A percentile compares a stretch with the other conserved stretches of the same genome.
These are phyloP conservation scores for Botrytis deweyae DNA, from an alignment of 2,329 filamentous ascomycete genomes.

Conservation along the genomic window DNA sequence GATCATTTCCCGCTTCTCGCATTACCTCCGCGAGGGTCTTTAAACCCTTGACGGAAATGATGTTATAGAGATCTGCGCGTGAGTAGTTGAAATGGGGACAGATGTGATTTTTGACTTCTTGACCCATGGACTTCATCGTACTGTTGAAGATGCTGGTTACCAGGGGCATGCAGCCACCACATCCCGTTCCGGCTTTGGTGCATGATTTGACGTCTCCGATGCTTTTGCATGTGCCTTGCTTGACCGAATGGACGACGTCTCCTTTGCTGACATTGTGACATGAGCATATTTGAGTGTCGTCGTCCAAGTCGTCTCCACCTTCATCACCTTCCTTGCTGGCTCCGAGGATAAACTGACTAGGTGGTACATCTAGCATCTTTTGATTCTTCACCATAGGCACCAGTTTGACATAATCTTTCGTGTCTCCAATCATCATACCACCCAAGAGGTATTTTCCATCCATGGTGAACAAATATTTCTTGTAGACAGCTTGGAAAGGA, in stretches of 20 bases:
- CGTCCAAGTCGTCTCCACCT: constrained; percentile 71
- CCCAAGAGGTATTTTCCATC: constrained; percentile 89
- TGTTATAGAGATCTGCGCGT: constrained; percentile 85
- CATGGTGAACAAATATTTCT: constrained; percentile 87
- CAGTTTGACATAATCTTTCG: constrained; percentile 84
- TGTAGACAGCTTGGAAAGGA: constrained; percentile 84
- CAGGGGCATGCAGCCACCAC: constrained; percentile 85
- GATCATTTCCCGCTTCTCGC: constrained; percentile 71
- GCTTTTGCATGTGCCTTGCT: constrained; percentile 76
- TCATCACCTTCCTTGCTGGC: constrained; percentile 72
- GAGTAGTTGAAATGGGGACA: constrained; percentile 84
- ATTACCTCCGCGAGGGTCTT: constrained; percentile 74
- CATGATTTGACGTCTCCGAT: constrained; percentile 82
- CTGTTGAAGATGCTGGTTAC: constrained; percentile 89
- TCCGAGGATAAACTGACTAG: constrained; percentile 80
- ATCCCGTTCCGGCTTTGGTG: constrained; percentile 89
- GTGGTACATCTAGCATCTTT: constrained; percentile 74
- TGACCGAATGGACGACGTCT: constrained; percentile 69
- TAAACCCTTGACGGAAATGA: constrained; percentile 78
- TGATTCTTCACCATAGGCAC: constrained; percentile 84
- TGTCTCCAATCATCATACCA: constrained; percentile 98
- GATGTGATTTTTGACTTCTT: constrained; percentile 82
- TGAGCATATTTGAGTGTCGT: constrained; percentile 87
- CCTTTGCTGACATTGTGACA: constrained; percentile 92
- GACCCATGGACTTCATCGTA: constrained; percentile 80